A percentile compares a stretch with the other conserved stretches of the same genome.
Conservation (phyloP, 495 filamentous ascomycete species). For the Penicillium lagena region DNA sequence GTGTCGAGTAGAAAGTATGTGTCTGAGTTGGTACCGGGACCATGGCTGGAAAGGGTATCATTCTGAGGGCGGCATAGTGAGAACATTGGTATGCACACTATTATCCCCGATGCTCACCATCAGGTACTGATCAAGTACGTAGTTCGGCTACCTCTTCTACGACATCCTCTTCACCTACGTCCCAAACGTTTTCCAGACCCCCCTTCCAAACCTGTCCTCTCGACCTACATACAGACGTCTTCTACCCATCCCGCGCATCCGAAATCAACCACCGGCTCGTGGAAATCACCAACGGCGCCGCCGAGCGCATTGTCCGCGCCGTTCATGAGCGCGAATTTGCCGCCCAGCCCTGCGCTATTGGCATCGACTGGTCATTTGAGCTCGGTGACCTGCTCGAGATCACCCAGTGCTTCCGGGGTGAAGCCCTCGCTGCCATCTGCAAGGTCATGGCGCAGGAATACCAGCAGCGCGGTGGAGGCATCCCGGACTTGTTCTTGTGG, state of each 20-base stretch:
- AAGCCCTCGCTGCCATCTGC: constrained; percentile 73
- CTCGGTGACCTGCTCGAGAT: constrained; percentile 78
- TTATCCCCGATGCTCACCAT: not conserved
- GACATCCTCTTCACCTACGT: constrained; percentile 91
- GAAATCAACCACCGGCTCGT: constrained; percentile 88
- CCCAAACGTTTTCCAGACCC: constrained; percentile 94
- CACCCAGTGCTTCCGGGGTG: constrained; percentile 70
- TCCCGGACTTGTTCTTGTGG: constrained; percentile 94
- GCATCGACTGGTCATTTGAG: constrained; percentile 84
- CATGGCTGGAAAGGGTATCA: constrained; percentile 94
- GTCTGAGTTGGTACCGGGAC: constrained; percentile 73
- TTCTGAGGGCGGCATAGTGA: constrained; percentile 80
- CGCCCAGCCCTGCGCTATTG: constrained; percentile 74
- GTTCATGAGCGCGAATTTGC: constrained; percentile 61
- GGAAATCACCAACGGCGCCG: constrained; percentile 73
- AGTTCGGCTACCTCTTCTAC: constrained; percentile 85
- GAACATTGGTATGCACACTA: constrained; percentile 55
- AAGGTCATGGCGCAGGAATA: constrained; percentile 97
- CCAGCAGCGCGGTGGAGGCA: constrained; percentile 73
- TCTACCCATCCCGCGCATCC: constrained; percentile 75
- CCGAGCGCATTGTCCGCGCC: constrained; percentile 56
- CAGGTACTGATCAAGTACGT: not conserved
- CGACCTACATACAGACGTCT: constrained; percentile 89
- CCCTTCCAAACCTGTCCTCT: constrained; percentile 89
- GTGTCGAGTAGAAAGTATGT: constrained; percentile 88